These are phyloP conservation scores for Grosmannia penicillata DNA, from an alignment of 2,329 filamentous ascomycete genomes.

Conservation along the genomic window DNA sequence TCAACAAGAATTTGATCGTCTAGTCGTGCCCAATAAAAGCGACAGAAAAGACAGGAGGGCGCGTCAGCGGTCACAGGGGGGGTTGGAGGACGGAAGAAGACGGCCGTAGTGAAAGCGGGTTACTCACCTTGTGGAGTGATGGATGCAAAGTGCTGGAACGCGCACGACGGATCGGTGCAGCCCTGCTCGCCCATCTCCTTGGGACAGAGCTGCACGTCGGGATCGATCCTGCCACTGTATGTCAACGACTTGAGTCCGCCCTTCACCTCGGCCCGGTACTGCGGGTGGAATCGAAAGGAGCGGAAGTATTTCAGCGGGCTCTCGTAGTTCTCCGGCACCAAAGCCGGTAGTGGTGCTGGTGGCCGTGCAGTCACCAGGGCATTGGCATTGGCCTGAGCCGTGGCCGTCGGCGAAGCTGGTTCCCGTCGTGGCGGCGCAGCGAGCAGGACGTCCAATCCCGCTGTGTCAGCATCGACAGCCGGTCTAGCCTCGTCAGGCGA, in stretches of 20 bases:
- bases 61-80: conserved; percentile 32
- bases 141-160: conserved; percentile 63
- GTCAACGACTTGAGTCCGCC: conserved; percentile 80
- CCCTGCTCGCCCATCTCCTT: conserved; percentile 54
- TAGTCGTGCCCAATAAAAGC: conserved; percentile 23
- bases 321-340: conserved; percentile 53
- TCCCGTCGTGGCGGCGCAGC: too few relatives aligned
- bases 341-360: neutral
- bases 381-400: neutral
- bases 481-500: too few relatives aligned
- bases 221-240: conserved; percentile 82
- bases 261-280: conserved; percentile 51
- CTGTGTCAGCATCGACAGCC: too few relatives aligned
- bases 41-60: conserved; percentile 15
- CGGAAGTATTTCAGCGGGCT: conserved; percentile 74
- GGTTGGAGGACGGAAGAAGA: neutral
- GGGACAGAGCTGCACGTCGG: conserved; percentile 58
- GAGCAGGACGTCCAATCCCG: too few relatives aligned
- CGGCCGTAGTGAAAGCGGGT: conserved; percentile 13
- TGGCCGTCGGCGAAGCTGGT: neutral
- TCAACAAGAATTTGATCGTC: conserved; percentile 62
- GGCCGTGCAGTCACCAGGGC: too few relatives aligned
- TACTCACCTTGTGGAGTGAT: conserved; percentile 64
- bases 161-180: conserved; percentile 59
- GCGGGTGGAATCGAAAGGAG: conserved; percentile 79